These are phyloP conservation scores for Agapanthus africanus DNA, from an alignment of 106 monocot species.

Conservation along the genomic window DNA sequence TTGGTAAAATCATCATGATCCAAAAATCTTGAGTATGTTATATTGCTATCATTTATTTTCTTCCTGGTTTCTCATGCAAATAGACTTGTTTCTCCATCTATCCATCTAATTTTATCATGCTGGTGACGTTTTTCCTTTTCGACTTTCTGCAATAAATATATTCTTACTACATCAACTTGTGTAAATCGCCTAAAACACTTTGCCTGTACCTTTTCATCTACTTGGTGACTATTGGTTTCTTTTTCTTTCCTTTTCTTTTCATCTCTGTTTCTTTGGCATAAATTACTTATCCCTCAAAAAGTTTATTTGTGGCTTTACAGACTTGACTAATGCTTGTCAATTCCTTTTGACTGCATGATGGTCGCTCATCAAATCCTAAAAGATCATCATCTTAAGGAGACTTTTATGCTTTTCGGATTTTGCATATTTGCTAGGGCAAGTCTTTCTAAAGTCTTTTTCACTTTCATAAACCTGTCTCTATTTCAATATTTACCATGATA, in stretches of 20 bases:
- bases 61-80: neutral
- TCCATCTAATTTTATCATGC: neutral
- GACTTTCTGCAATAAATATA: neutral
- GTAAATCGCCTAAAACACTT: neutral
- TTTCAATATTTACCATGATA: neutral
- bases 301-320: no score
- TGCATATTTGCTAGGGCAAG: neutral
- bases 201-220: no score
- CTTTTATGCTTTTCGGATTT: neutral
- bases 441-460: neutral
- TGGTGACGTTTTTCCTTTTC: neutral
- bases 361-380: no score
- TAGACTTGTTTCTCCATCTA: neutral
- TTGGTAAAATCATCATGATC: neutral
- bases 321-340: no score
- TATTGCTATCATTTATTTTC: no score
- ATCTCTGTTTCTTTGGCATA: neutral
- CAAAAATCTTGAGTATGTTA: neutral
- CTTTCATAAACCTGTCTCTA: neutral
- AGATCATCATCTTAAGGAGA: neutral
- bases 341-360: no score
- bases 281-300: no score
- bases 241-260: no score
- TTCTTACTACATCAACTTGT: neutral
- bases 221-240: no score